These are phyloP conservation scores for Wallacemonas rigidus DNA, from an alignment of 208 protist genomes.

Conservation along the genomic window DNA sequence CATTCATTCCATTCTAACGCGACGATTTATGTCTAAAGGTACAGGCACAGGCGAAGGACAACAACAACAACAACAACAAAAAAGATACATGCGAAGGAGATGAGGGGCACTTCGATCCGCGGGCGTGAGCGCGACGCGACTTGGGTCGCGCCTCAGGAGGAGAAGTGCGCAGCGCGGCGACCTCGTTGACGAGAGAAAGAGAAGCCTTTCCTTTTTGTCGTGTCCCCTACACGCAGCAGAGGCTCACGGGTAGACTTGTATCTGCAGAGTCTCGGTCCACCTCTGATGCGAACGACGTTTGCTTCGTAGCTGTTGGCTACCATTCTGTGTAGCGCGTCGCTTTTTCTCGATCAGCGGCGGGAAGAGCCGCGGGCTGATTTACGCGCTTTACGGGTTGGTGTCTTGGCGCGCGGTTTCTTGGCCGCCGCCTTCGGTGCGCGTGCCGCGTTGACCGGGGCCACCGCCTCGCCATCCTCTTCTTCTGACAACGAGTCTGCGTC, in stretches of 20 bases:
- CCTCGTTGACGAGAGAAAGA: too few species aligned
- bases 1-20: not conserved
- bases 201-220: too few species aligned
- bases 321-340: not conserved
- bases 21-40: not conserved
- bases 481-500: constrained; percentile 13
- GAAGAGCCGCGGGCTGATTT: constrained; percentile 4
- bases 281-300: too few species aligned
- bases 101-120: too few species aligned
- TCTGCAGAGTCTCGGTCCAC: too few species aligned
- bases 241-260: too few species aligned
- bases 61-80: not conserved
- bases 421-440: not conserved
- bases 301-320: too few species aligned
- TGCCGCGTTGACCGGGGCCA: not conserved
- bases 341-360: not conserved
- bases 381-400: not conserved
- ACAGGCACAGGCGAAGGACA: not conserved
- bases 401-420: constrained; percentile 12
- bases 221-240: too few species aligned
- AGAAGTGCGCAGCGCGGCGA: too few species aligned
- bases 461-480: constrained; percentile 30
- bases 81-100: not conserved
- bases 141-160: too few species aligned
- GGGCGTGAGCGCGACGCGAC: too few species aligned